Conservation (phyloP, 1,284 basidiomycete species). For the Xerocomus nothofagi region DNA sequence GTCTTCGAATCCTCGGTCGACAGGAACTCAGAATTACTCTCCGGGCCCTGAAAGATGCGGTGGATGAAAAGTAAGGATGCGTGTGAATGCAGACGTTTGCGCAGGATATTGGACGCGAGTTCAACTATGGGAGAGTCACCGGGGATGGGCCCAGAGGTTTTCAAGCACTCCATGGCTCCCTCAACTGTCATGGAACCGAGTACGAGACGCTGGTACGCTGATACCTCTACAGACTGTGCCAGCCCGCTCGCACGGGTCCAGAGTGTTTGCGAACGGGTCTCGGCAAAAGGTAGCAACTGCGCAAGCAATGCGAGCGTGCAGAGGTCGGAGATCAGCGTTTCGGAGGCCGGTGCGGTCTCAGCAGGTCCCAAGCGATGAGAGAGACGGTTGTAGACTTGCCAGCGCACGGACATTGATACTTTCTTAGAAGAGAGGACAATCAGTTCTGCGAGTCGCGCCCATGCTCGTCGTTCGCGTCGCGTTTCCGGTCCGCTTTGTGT, state of each 20-base stretch:
- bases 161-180: conserved; percentile 45
- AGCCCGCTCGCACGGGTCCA: conserved; percentile 42
- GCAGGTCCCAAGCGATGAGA: conserved; percentile 36
- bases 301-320: conserved; percentile 58
- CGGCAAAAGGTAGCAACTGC: conserved; percentile 35
- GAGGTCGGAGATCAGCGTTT: conserved; percentile 45
- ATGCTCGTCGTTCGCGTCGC: conserved; percentile 50
- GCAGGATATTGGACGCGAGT: conserved; percentile 50
- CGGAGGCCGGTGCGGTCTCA: conserved; percentile 7
- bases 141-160: conserved; percentile 16
- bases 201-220: conserved; percentile 55
- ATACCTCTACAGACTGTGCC: conserved; percentile 30
- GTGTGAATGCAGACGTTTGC: conserved; percentile 50
- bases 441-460: conserved; percentile 54
- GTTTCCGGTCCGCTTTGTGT: conserved; percentile 39
- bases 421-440: conserved; percentile 42
- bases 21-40: conserved; percentile 13
- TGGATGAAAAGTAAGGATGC: conserved; percentile 53
- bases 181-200: conserved; percentile 51
- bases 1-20: conserved; percentile 31
- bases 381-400: conserved; percentile 21
- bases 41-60: conserved; percentile 39
- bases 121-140: conserved; percentile 45
- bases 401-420: conserved; percentile 24
- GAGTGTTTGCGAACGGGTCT: conserved; percentile 38